phyloP scores from a whole-genome alignment of 805 yeast genomes.

The Candida ovalis region DNA sequence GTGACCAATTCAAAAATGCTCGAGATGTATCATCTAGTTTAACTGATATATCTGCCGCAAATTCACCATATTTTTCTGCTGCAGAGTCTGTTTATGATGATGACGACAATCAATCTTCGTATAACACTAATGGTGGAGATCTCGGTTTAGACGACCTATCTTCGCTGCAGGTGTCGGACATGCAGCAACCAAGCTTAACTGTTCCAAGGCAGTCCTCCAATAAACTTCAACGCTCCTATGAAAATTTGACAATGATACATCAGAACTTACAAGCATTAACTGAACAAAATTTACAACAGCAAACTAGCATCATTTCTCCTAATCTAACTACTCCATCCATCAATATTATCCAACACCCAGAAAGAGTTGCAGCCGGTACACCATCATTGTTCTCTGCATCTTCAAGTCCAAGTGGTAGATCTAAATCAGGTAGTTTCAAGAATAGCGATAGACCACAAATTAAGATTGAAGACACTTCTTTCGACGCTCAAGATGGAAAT shows the following conservation, averaged over 20 bases:
- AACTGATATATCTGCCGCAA: constrained; percentile 24
- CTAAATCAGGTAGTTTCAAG: constrained; percentile 28
- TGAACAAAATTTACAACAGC: constrained; percentile 20
- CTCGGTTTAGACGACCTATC: constrained; percentile 11
- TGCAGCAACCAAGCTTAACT: constrained; percentile 13
- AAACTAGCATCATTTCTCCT: constrained; percentile 1
- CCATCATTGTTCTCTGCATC: constrained; percentile 56
- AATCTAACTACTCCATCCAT: constrained; percentile 15
- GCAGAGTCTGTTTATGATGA: constrained; percentile 23
- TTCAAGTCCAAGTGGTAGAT: constrained; percentile 34
- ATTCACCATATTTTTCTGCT: constrained; percentile 27
- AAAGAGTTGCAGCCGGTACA: constrained; percentile 41
- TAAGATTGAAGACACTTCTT: constrained; percentile 23
- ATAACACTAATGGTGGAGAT: background rate
- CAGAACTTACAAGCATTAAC: constrained; percentile 14
- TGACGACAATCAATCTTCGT: constrained; percentile 12
- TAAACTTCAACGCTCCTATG: constrained; percentile 8
- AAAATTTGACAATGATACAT: constrained; percentile 9
- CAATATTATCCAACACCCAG: constrained; percentile 34
- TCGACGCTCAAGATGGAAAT: background rate
- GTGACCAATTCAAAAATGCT: constrained; percentile 14
- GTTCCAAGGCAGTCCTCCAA: constrained; percentile 2
- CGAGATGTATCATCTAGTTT: constrained; percentile 12
- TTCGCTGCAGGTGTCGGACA: constrained; percentile 13
- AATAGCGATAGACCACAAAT: constrained; percentile 17